Percentiles rank a stretch among this genome's conserved stretches.
Evolutionary conservation across 2,329 filamentous ascomycete species (phyloP).

Genomic region (Didymella pomorum): DNA sequence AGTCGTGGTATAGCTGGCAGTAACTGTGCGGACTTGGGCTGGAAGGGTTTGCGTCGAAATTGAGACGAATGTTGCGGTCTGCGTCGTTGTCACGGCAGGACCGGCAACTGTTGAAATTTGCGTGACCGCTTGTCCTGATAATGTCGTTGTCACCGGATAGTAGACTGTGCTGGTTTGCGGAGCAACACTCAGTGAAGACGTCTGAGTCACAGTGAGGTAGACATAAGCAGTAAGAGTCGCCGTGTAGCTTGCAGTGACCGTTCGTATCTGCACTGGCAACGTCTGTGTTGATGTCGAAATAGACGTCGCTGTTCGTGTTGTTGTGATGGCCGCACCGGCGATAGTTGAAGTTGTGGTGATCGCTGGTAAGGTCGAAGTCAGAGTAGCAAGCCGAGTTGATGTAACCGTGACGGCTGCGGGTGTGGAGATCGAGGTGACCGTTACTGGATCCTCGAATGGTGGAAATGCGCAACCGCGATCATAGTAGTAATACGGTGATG

Average conservation of each 20-base stretch:
- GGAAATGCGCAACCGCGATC: slow-evolving; percentile 3
- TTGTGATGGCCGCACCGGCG: not conserved
- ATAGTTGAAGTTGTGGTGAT: not conserved
- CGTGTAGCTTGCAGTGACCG: not conserved
- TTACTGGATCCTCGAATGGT: not conserved
- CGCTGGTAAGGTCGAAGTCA: not conserved
- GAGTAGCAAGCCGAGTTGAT: not conserved
- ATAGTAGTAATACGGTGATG: slow-evolving; percentile 12
- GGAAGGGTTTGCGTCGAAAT: not conserved
- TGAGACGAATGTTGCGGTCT: not conserved
- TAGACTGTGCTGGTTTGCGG: not conserved
- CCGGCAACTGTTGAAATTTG: not conserved
- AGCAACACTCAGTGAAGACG: too few relatives aligned
- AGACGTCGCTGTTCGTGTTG: not conserved
- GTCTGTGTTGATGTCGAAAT: not conserved
- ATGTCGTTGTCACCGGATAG: not conserved
- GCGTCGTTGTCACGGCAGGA: not conserved
- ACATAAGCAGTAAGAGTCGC: not conserved
- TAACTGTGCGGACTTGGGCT: not conserved
- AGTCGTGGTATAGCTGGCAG: not conserved
- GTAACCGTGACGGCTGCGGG: not conserved
- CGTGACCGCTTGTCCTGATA: not conserved
- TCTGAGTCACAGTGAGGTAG: not conserved
- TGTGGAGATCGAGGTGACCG: not conserved
- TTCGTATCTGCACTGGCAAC: not conserved